A percentile compares a stretch with the other conserved stretches of the same genome.
Evolutionary conservation across 2,329 filamentous ascomycete genomes (phyloP).

Genomic region (Teratosphaeria epicoccoides): DNA sequence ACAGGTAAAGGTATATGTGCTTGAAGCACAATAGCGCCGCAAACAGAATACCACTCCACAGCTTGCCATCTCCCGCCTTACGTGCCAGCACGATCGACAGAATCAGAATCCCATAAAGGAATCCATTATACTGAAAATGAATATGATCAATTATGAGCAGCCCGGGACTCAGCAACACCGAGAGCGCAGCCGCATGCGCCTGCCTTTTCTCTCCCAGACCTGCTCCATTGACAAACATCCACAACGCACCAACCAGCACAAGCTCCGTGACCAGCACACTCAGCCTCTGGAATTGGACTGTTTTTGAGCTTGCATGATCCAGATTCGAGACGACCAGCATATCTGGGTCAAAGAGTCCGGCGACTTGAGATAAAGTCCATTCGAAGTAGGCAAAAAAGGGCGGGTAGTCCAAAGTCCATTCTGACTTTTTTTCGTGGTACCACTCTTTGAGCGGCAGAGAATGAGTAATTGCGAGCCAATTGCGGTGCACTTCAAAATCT

Average conservation of each 20-base stretch:
- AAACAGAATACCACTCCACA: conserved; percentile 73
- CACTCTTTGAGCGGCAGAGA: conserved; percentile 77
- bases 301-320: conserved; percentile 83
- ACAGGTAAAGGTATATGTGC: conserved; percentile 95
- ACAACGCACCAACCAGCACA: conserved; percentile 70
- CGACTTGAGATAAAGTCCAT: conserved; percentile 76
- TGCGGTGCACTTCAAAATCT: conserved; percentile 96
- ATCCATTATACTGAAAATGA: conserved; percentile 98
- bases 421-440: conserved; percentile 95
- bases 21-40: conserved; percentile 84
- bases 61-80: conserved; percentile 55
- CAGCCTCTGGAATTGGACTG: conserved; percentile 82
- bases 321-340: conserved; percentile 78
- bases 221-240: conserved; percentile 66
- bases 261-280: conserved; percentile 81
- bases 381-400: conserved; percentile 98
- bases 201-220: conserved; percentile 56
- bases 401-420: conserved; percentile 99
- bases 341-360: conserved; percentile 62
- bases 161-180: conserved; percentile 81
- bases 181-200: conserved; percentile 77
- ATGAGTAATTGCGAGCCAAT: conserved; percentile 94
- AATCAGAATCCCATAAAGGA: conserved; percentile 83
- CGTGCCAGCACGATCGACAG: conserved; percentile 77
- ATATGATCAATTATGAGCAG: conserved; percentile 96